Evolutionary conservation across 768 basidiomycete genomes (phyloP), one percentile per base, ranked within the genome.

Genomic region (Gymnopilus junonius): DNA sequence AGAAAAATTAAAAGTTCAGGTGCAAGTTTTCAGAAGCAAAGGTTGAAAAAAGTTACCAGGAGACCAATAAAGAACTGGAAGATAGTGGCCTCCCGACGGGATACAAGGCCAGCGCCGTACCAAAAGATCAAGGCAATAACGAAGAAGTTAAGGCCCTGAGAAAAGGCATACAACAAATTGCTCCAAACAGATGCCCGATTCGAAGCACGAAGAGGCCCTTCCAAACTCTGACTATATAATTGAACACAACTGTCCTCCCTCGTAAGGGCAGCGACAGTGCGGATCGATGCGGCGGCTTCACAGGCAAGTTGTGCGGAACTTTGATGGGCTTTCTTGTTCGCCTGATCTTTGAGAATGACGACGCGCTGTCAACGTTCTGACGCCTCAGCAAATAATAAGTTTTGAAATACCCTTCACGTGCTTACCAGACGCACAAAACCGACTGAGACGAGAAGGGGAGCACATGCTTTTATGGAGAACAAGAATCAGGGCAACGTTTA

Each of bases 261-360:
- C 0, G 94, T 96, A 45, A 98, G 80, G 0, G 89, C 82, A 4
- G 95, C 94, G 25, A 98, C 95, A 1, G 96, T 97, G 40, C 93
- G 85, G 67, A 98, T 96, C 4, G 96, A 84, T 6, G 84, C 90
- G 25, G 94, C 93, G 27, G 94, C 94, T 74, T 98, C 96, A 67
- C 94, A 95, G 42, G 95, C 95, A n/a, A 95, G 73, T 65, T 97
- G 94, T 2, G 95, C 93, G 23, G 92, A 93, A 3, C 75, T 75
- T 66, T 90, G 92, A 71, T 98, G 94, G 0, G 88, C 80, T 67
- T 82, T 82, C 78, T 94, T 94, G 81, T 94, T 95, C 63, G 79
- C 73, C 70, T 92, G 86, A 69, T 93, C 95, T 73, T 96, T 97
- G 64, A 95, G 77, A 1, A 95, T 92, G 61, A 97, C 94, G 53